Percentiles rank a stretch among this genome's conserved stretches.
Conservation (phyloP, 371 early-diverging fungal genomes). For the Chytridium lagenaria region DNA sequence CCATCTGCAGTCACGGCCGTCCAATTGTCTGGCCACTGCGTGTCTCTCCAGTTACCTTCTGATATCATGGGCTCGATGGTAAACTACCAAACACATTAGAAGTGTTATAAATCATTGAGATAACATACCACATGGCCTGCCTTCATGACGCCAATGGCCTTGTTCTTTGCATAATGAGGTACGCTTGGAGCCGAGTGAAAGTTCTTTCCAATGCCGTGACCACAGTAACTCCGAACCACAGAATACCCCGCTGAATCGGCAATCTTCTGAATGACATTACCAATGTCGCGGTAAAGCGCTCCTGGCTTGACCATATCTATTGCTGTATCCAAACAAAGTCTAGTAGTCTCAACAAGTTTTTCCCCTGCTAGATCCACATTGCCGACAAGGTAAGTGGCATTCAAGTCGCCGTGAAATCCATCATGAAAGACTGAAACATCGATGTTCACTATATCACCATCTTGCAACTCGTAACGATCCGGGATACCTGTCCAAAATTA, state of each 20-base stretch:
- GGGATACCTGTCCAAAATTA: constrained; percentile 73
- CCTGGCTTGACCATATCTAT: constrained; percentile 92
- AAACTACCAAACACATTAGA: constrained; percentile 55
- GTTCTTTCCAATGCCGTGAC: constrained; percentile 88
- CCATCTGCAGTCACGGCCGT: constrained; percentile 92
- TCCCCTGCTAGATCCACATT: constrained; percentile 78
- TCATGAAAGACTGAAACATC: constrained; percentile 88
- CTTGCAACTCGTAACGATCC: constrained; percentile 80
- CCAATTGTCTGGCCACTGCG: constrained; percentile 90
- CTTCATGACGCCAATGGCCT: constrained; percentile 92
- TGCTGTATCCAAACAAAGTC: constrained; percentile 85
- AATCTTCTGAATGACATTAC: constrained; percentile 85
- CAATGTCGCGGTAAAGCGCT: constrained; percentile 87
- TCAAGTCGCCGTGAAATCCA: constrained; percentile 92
- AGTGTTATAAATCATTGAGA: background rate
- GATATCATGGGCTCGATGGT: constrained; percentile 98
- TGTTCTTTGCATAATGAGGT: constrained; percentile 93
- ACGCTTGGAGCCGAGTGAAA: constrained; percentile 90
- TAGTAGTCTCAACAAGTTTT: constrained; percentile 74
- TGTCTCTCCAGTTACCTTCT: constrained; percentile 75
- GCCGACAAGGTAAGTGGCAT: constrained; percentile 87
- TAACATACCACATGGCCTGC: constrained; percentile 76
- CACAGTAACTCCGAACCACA: constrained; percentile 91
- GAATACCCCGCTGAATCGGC: constrained; percentile 84
- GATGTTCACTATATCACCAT: constrained; percentile 93